Evolutionary conservation across 2,329 filamentous ascomycete genomes (phyloP).

Genomic region (Lecanicillium sp.): DNA sequence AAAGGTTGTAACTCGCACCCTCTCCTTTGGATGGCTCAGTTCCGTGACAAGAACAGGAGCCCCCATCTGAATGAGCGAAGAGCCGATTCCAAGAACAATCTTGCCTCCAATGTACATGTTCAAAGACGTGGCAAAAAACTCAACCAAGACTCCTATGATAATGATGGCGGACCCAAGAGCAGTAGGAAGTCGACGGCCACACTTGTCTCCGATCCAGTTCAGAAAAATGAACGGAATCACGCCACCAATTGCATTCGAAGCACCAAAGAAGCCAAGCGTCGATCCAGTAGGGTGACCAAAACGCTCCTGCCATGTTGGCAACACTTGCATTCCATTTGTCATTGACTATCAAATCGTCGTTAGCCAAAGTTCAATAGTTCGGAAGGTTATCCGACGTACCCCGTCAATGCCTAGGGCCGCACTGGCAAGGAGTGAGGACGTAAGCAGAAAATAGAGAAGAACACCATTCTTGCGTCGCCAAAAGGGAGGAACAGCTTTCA

Average conservation of each 20-base stretch:
- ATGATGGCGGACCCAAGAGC: slow-evolving; percentile 29
- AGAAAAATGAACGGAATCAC: slow-evolving; percentile 27
- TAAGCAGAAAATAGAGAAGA: slow-evolving; percentile 32
- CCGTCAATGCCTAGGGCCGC: slow-evolving; percentile 33
- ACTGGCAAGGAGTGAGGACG: slow-evolving; percentile 32
- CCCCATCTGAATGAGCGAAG: slow-evolving; percentile 30
- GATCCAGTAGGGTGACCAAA: slow-evolving; percentile 30
- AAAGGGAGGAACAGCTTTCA: slow-evolving; percentile 22
- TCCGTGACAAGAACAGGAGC: slow-evolving; percentile 35
- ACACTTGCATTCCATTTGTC: slow-evolving; percentile 31
- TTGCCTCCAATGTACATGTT: slow-evolving; percentile 30
- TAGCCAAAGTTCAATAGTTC: neutral
- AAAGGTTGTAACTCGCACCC: slow-evolving; percentile 27
- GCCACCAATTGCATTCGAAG: slow-evolving; percentile 30
- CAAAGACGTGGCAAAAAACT: slow-evolving; percentile 25
- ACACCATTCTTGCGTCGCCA: slow-evolving; percentile 32
- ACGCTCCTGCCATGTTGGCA: slow-evolving; percentile 26
- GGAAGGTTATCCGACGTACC: slow-evolving; percentile 16
- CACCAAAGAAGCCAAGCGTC: slow-evolving; percentile 29
- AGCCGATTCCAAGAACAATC: slow-evolving; percentile 27
- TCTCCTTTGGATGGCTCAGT: slow-evolving; percentile 31
- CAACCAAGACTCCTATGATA: slow-evolving; percentile 25
- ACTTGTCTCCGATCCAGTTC: slow-evolving; percentile 25
- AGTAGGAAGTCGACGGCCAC: slow-evolving; percentile 25
- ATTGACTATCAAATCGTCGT: slow-evolving; percentile 18